Evolutionary conservation across 148 eudicot genomes (phyloP).

Genomic region (Nepenthes mirabilis): DNA sequence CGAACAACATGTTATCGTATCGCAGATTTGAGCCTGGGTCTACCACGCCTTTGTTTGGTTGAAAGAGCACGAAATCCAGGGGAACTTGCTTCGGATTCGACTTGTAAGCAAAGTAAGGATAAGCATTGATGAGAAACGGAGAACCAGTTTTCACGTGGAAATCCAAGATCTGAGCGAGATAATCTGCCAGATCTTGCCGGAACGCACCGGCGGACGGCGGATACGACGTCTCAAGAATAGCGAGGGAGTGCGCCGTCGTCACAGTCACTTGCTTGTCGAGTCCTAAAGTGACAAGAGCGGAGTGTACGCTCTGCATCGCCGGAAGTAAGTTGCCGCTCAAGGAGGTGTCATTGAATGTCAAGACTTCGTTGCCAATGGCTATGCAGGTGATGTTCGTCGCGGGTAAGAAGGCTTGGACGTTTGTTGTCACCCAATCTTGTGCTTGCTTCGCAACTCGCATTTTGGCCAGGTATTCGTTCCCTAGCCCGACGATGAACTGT

Average conservation of each 20-base stretch:
- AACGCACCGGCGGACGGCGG: conserved; percentile 72
- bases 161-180: conserved; percentile 39
- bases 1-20: conserved; percentile 80
- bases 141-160: conserved; percentile 58
- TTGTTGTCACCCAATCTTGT: conserved; percentile 48
- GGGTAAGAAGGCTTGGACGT: conserved; percentile 53
- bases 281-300: conserved; percentile 28
- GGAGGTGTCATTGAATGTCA: conserved; percentile 48
- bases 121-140: conserved; percentile 71
- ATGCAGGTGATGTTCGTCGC: conserved; percentile 61
- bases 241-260: conserved; percentile 68
- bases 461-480: conserved; percentile 39
- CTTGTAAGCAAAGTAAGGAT: conserved; percentile 83
- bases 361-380: conserved; percentile 69
- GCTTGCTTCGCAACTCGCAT: conserved; percentile 47
- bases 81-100: conserved; percentile 46
- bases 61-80: conserved; percentile 58
- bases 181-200: conserved; percentile 30
- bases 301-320: conserved; percentile 57
- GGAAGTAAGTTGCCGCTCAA: conserved; percentile 42
- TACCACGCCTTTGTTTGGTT: conserved; percentile 30
- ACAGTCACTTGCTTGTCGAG: conserved; percentile 43
- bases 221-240: conserved; percentile 51
- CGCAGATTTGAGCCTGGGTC: conserved; percentile 45
- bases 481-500: conserved; percentile 49